Conservation (phyloP, 1,284 basidiomycete genomes). For the Takashimella tepidaria region DNA sequence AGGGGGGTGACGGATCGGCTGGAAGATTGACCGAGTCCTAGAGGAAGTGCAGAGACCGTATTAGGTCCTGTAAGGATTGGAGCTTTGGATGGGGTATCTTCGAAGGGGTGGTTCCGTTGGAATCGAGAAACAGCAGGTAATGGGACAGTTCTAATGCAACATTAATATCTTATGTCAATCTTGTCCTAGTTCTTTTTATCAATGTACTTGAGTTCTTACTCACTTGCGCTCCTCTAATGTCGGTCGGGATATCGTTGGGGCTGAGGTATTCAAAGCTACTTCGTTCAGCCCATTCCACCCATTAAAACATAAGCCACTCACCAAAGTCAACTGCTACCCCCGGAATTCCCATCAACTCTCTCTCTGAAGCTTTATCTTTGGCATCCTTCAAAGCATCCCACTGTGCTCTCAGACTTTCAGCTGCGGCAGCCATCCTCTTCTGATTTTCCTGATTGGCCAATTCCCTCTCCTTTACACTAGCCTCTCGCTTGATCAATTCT, state of each 20-base stretch:
- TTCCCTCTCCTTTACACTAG: conserved; percentile 62
- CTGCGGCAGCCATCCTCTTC: conserved; percentile 62
- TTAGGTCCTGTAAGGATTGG: conserved; percentile 19
- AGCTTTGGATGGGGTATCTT: conserved; percentile 45
- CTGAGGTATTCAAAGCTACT: too few species aligned
- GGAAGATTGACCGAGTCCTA: conserved; percentile 4
- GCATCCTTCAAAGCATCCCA: conserved; percentile 54
- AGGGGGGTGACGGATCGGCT: conserved; percentile 20
- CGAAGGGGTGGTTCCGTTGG: conserved; percentile 23
- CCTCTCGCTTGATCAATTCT: conserved; percentile 55
- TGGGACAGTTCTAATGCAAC: conserved; percentile 29
- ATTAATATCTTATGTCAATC: too few species aligned
- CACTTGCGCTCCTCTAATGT: conserved; percentile 35
- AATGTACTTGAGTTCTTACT: conserved; percentile 5
- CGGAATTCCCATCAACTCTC: conserved; percentile 2
- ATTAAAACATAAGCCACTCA: too few species aligned
- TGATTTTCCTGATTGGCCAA: conserved; percentile 66
- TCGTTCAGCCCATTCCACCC: too few species aligned
- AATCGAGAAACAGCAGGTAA: conserved; percentile 15
- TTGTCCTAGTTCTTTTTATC: conserved; percentile 1
- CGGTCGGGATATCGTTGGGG: conserved; percentile 19
- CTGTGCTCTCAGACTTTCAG: conserved; percentile 52
- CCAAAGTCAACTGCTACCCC: conserved; percentile 7
- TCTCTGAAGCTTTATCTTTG: conserved; percentile 49
- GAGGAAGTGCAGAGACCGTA: not conserved